Percentiles rank a stretch among this genome's conserved stretches.
Evolutionary conservation across 331 rosid species (phyloP).

Genomic region (Stylosanthes scabra): DNA sequence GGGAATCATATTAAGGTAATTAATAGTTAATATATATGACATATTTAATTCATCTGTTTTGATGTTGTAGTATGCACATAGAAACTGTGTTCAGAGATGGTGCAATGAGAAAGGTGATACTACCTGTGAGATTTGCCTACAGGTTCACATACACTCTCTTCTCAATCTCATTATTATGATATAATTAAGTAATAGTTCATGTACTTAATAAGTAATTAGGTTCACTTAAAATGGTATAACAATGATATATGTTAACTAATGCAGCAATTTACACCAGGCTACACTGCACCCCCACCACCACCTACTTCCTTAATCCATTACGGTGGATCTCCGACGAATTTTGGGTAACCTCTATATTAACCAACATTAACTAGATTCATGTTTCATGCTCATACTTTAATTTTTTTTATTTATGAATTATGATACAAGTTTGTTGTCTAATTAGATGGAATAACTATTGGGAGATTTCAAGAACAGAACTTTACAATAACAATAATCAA

Average conservation of each 20-base stretch:
- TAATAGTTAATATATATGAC: too few species aligned
- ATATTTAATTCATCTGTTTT: too few species aligned
- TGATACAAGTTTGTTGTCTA: conserved; percentile 32
- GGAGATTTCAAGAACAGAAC: conserved; percentile 72
- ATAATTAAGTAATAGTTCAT: too few species aligned
- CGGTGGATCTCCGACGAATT: conserved; percentile 58
- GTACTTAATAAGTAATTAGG: background rate
- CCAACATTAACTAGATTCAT: background rate
- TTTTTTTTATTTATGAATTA: background rate
- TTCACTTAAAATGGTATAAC: background rate
- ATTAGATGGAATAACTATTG: conserved; percentile 64
- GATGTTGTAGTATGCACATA: conserved; percentile 73
- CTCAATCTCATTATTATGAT: too few species aligned
- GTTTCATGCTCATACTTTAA: background rate
- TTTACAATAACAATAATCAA: conserved; percentile 51
- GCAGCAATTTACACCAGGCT: conserved; percentile 73
- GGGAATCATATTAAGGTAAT: too few species aligned
- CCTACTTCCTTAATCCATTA: conserved; percentile 62
- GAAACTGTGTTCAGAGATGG: conserved; percentile 91
- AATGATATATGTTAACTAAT: background rate
- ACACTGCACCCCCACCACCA: conserved; percentile 62
- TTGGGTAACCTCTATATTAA: conserved; percentile 49
- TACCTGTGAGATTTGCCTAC: conserved; percentile 85
- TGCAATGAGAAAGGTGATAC: conserved; percentile 90
- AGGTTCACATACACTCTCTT: conserved; percentile 48